These are phyloP conservation scores for Eimeria necatrix DNA, from an alignment of 169 alveolate species.

Conservation along the genomic window DNA sequence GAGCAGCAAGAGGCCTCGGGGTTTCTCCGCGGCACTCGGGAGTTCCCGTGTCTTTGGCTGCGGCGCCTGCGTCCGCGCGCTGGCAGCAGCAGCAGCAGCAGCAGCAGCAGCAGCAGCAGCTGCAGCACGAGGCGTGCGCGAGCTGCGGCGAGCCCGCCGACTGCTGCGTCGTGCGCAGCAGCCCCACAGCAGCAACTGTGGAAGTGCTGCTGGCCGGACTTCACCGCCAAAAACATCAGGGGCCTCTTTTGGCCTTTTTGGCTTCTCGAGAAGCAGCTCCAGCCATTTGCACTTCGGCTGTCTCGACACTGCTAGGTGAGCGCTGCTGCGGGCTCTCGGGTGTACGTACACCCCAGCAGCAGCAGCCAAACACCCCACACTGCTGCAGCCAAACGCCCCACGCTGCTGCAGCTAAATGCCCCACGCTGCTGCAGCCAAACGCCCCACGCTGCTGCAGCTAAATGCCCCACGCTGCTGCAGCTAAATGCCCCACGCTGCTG, in stretches of 20 bases:
- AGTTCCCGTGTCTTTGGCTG: background rate
- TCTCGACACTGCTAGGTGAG: conserved; percentile 13
- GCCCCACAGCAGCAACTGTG: conserved; percentile 40
- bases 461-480: too few species aligned
- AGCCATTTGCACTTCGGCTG: background rate
- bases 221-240: conserved; percentile 13
- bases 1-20: background rate
- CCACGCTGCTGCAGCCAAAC: too few species aligned
- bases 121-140: background rate
- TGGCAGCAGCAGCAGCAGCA: conserved; percentile 52
- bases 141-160: background rate
- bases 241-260: conserved; percentile 21
- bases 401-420: too few species aligned
- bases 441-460: too few species aligned
- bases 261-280: conserved; percentile 19
- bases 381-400: too few species aligned
- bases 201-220: conserved; percentile 36
- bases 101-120: background rate
- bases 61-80: conserved; percentile 13
- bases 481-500: too few species aligned
- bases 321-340: background rate
- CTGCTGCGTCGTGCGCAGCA: background rate
- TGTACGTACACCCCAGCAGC: background rate
- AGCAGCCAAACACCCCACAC: too few species aligned
- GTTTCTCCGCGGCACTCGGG: background rate